Percentiles rank a stretch among this genome's conserved stretches.
Evolutionary conservation across 2,329 filamentous ascomycete genomes (phyloP).

Genomic region (Colletotrichum lindemuthianum): DNA sequence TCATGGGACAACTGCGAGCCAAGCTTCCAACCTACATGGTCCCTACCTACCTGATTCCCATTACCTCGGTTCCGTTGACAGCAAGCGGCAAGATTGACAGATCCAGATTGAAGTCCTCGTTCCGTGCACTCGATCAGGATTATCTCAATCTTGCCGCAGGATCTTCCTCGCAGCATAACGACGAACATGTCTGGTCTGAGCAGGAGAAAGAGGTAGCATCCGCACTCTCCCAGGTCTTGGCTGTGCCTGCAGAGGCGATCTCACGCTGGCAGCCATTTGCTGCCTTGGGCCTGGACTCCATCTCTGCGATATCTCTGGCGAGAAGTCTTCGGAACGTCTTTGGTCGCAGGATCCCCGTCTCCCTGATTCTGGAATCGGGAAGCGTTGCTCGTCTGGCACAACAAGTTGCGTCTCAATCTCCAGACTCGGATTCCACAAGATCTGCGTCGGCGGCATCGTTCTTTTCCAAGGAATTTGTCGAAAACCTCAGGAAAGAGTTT

Average conservation of each 20-base stretch:
- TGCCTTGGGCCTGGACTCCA: slow-evolving; percentile 83
- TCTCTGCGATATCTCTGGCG: slow-evolving; percentile 79
- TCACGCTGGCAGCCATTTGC: slow-evolving; percentile 77
- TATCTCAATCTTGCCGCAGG: slow-evolving; percentile 53
- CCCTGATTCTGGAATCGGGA: slow-evolving; percentile 73
- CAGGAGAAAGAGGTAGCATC: slow-evolving; percentile 66
- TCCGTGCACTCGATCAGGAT: slow-evolving; percentile 55
- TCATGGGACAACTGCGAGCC: slow-evolving; percentile 66
- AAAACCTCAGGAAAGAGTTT: slow-evolving; percentile 40
- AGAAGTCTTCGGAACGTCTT: slow-evolving; percentile 61
- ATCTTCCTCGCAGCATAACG: slow-evolving; percentile 44
- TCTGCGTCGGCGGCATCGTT: not conserved
- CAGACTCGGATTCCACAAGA: not conserved
- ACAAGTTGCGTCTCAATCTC: not conserved
- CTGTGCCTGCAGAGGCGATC: slow-evolving; percentile 58
- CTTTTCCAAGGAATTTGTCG: slow-evolving; percentile 6
- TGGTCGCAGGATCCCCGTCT: slow-evolving; percentile 68
- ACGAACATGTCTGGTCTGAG: slow-evolving; percentile 55
- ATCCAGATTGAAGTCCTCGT: slow-evolving; percentile 57
- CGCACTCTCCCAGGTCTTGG: slow-evolving; percentile 62
- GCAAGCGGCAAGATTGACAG: slow-evolving; percentile 80
- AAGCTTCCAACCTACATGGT: slow-evolving; percentile 81
- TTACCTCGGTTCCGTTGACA: slow-evolving; percentile 76
- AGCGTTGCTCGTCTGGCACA: slow-evolving; percentile 71
- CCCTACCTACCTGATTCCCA: slow-evolving; percentile 76